These are phyloP conservation scores for Pterocarpus macrocarpus DNA, from an alignment of 306 rosid genomes.

Conservation along the genomic window DNA sequence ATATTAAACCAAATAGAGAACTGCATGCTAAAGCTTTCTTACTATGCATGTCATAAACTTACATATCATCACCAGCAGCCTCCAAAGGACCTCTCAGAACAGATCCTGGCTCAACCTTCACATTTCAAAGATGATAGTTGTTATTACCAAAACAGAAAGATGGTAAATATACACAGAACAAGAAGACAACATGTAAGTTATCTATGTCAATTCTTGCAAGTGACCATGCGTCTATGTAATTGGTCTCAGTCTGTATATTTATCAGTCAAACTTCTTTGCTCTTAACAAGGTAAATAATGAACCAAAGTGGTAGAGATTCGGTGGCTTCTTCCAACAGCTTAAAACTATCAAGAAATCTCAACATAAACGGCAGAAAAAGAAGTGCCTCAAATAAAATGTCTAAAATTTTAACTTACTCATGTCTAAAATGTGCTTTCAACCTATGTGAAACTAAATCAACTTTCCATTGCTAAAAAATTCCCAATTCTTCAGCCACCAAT, in stretches of 20 bases:
- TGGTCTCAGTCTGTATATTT: neutral
- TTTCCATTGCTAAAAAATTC: slow-evolving; percentile 27
- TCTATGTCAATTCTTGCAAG: slow-evolving; percentile 11
- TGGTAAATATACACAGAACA: slow-evolving; percentile 24
- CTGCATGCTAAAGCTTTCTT: slow-evolving; percentile 31
- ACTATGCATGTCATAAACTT: slow-evolving; percentile 52
- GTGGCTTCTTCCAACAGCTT: slow-evolving; percentile 16
- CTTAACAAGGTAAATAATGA: slow-evolving; percentile 11
- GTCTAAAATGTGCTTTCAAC: neutral
- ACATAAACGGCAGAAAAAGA: slow-evolving; percentile 5
- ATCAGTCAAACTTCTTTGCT: slow-evolving; percentile 34
- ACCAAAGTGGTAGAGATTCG: neutral
- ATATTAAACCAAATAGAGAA: slow-evolving; percentile 33
- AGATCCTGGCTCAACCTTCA: slow-evolving; percentile 90
- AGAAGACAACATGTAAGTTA: slow-evolving; percentile 36
- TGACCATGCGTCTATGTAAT: slow-evolving; percentile 13
- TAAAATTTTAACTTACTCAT: slow-evolving; percentile 14
- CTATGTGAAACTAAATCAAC: slow-evolving; percentile 11
- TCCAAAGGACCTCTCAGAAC: slow-evolving; percentile 87
- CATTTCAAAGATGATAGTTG: slow-evolving; percentile 49
- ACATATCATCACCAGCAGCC: slow-evolving; percentile 58
- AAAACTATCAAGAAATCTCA: slow-evolving; percentile 7
- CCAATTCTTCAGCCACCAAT: neutral
- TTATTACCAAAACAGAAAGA: neutral
- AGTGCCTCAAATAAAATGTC: slow-evolving; percentile 25